A percentile compares a stretch with the other conserved stretches of the same genome.
Conservation (phyloP, 2,329 filamentous ascomycete genomes). For the Torrubiellomyces zombiae region DNA sequence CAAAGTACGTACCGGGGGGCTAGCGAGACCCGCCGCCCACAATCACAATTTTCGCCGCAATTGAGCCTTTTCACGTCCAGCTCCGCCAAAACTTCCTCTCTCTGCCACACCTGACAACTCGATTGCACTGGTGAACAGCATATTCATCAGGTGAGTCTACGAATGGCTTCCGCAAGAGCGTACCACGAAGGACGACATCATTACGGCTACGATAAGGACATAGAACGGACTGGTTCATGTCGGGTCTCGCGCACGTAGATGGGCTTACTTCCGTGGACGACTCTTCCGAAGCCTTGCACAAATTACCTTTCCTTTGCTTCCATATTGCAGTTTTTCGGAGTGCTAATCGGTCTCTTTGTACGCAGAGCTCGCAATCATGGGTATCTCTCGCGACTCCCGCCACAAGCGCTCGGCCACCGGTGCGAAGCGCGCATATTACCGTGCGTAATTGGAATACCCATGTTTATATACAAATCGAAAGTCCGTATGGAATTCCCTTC, state of each 20-base stretch:
- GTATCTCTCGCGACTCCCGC: constrained; percentile 99
- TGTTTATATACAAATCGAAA: constrained; percentile 30
- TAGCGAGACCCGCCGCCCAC: constrained; percentile 20
- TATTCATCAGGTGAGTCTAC: constrained; percentile 30
- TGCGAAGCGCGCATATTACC: constrained; percentile 91
- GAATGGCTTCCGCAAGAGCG: no score
- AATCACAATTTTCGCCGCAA: constrained; percentile 22
- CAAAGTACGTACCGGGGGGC: constrained; percentile 16
- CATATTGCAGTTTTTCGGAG: not conserved
- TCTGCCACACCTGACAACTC: constrained; percentile 22
- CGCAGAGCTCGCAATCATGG: constrained; percentile 69
- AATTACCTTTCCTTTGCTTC: constrained; percentile 8
- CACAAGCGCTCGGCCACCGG: constrained; percentile 99
- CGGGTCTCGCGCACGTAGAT: no score
- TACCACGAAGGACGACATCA: no score
- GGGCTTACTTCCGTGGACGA: no score
- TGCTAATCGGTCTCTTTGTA: constrained; percentile 9
- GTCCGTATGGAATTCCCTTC: constrained; percentile 45
- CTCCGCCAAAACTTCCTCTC: constrained; percentile 19
- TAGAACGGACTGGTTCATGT: no score
- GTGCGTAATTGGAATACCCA: constrained; percentile 34
- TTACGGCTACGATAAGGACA: no score
- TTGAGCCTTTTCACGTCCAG: constrained; percentile 15
- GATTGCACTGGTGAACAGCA: constrained; percentile 32
- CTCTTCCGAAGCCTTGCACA: constrained; percentile 6